Base-by-base conservation (phyloP, 441 rosid species). In the Sinapis alba region DNA sequence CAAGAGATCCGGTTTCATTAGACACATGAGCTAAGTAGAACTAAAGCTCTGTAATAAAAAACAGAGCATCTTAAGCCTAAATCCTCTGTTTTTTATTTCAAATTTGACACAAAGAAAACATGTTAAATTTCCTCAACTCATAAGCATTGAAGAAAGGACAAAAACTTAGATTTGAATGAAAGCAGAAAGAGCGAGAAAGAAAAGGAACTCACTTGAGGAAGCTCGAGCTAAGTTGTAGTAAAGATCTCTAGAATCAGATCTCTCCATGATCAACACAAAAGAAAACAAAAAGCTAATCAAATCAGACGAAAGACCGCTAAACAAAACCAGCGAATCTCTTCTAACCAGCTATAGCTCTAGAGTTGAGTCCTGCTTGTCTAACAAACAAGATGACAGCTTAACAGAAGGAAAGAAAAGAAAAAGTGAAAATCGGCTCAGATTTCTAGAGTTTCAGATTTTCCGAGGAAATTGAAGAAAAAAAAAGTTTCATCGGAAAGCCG, bases 361-460 rank as follows among this genome's bases (percentile, higher is more conserved):
- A 15, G 20, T 20, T 63, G 53, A 11, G 30, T 2, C 30, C 19
- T 26, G 6, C 23, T 47, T 18, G 72, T 32, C 20, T 16, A 54
- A 34, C 38, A 32, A 32, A 32, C 27, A 53, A 51, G 54, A 30
- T 27, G 43, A 74, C 19, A 61, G 69, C 69, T 54, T 69, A 45
- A 47, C 45, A 51, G 13, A 50, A 47, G 2, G 4, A 43, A 34
- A 38, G n/a, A 34, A 13, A 11, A 18, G 4, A 10, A 34, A 13
- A 11, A 18, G 4, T 62, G 27, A 13, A 5, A n/a, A 45, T 73
- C 34, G 71, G 72, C 28, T 60, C 5, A 68, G 54, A 54, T 38
- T 4, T 20, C 28, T 66, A 65, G 66, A 36, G 59, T 32, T 77
- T 70, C 70, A 59, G 36, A 73, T 72, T 68, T 30, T 69, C 74